Base-by-base conservation (phyloP, 2,329 filamentous ascomycete genomes). In the Volutella citrinella region DNA sequence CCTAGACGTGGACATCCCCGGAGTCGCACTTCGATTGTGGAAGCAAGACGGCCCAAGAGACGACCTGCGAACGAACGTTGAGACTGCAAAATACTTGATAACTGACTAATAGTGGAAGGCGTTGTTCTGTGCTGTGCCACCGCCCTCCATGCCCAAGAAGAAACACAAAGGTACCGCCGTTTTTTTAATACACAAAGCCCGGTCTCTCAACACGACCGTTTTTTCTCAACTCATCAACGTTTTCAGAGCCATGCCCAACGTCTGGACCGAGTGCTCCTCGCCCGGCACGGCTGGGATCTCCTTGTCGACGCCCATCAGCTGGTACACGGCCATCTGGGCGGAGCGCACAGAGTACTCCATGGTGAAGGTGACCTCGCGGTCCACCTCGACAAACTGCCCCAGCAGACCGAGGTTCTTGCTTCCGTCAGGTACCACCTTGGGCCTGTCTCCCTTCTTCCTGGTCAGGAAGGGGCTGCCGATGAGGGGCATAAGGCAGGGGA, bases 261-360 rank as follows among this genome's bases (percentile, higher is more conserved):
- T 40, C 19, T 43, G 25, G 0, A 49, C 50, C 5, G 47, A 38
- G 9, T 53, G 50, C 12, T 53, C 50, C 27, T 53, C 50, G 0
- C 50, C 50, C 13, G 48, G 36, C 1, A 53, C 50, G 5, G 37
- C 46, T 1, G 50, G 50, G 0, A 32, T 29, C 14, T 43, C 33
- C 26, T 48, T 50, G 10, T 52, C 50, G 5, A 54, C n/a, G 3
- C 35, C 40, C 46, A 50, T 45, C 2, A 53, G 42, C 17, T 46
- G 46, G 29, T 50, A 53, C 10, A 52, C 50, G 14, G 50, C 50
- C 8, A 50, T 26, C 19, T 53, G 50, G 15, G 50, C 50, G 27
- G 50, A 53, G 10, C 50, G 34, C 7, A 52, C 50, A 2, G 50
- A 53, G 13, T 53, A 53, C 31, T 53, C 50, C 50, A 53, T 53